Evolutionary conservation across 2,329 filamentous ascomycete species (phyloP), one percentile per base, ranked within the genome.

Genomic region (Fusarium sp.): DNA sequence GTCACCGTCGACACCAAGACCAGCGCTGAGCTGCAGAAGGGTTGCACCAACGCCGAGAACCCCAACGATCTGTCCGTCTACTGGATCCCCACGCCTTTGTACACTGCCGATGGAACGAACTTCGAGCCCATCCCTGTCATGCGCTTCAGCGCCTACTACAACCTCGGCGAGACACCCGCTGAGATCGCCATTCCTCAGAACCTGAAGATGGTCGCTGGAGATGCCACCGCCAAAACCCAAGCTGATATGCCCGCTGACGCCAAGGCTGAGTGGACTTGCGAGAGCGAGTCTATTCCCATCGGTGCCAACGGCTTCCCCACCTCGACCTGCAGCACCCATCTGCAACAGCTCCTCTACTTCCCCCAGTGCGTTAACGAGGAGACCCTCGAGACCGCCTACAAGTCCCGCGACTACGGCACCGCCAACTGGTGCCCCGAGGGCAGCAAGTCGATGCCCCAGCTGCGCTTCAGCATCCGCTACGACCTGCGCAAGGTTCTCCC

Each of bases 111-210:
- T 22, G 74, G 76, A 35, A 71, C 61, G n/a, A 74, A 75, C 35
- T 78, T 69, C 9, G 75, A 76, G 17, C 67, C 70, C 14, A 78
- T 77, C 14, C 76, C 68, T 53, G 72, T 73, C 47, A 70, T 65
- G 55, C 78, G 79, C 52, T 84, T 84, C 76, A 80, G 75, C 37
- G 80, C 82, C 19, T 84, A 84, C 75, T 84, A 84, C 73, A 80
- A 75, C 32, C 59, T 79, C 32, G 75, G 81, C 20, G 77, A 78
- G 45, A 54, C 62, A 9, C 59, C 62, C 7, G 81, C 82, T 25
- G 81, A 83, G 62, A 73, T 83, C 8, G 67, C 80, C 15, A 81
- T 84, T 33, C 82, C 82, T 0, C 78, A 83, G 60, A 73, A 84
- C 71, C 66, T 81, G 62, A 74, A 75, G 48, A 77, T 79, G 75